Percentiles rank a stretch among this genome's conserved stretches.
These are phyloP conservation scores for Amylostereum chailletii DNA, from an alignment of 1,284 basidiomycete genomes.

Conservation along the genomic window DNA sequence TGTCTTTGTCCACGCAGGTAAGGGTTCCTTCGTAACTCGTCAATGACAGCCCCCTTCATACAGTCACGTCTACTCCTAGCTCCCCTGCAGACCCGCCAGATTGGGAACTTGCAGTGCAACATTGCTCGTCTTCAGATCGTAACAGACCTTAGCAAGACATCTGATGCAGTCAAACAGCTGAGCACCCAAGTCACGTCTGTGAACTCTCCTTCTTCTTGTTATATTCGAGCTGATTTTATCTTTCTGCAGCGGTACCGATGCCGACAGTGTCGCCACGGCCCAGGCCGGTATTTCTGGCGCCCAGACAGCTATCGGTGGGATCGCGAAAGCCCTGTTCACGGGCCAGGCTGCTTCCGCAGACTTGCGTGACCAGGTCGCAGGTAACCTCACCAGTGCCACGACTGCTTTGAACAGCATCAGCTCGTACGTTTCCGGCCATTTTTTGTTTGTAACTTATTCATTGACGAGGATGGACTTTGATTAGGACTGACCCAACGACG, in stretches of 20 bases:
- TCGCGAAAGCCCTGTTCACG: slow-evolving; percentile 24
- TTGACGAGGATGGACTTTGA: not conserved
- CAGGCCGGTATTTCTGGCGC: slow-evolving; percentile 21
- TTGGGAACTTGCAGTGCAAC: slow-evolving; percentile 27
- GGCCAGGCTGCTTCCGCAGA: slow-evolving; percentile 26
- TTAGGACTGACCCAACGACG: slow-evolving; percentile 13
- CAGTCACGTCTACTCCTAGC: not conserved
- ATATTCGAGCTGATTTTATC: not conserved
- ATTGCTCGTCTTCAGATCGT: slow-evolving; percentile 25
- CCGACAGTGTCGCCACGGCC: slow-evolving; percentile 17
- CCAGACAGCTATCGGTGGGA: slow-evolving; percentile 23
- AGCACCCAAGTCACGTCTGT: slow-evolving; percentile 11
- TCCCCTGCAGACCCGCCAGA: slow-evolving; percentile 15
- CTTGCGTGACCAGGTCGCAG: slow-evolving; percentile 24
- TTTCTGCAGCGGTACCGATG: slow-evolving; percentile 20
- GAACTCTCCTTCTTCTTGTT: not conserved
- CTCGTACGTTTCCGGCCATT: slow-evolving; percentile 19
- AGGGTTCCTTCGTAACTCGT: not conserved
- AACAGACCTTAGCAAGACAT: slow-evolving; percentile 18
- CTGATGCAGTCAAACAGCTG: slow-evolving; percentile 21
- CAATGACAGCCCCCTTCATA: not conserved
- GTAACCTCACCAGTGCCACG: slow-evolving; percentile 22
- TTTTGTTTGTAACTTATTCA: no score
- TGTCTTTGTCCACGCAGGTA: not conserved
- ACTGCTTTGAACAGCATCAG: slow-evolving; percentile 22